Evolutionary conservation across 139 green algal species (phyloP).

Genomic region (Coelastrella sp.): DNA sequence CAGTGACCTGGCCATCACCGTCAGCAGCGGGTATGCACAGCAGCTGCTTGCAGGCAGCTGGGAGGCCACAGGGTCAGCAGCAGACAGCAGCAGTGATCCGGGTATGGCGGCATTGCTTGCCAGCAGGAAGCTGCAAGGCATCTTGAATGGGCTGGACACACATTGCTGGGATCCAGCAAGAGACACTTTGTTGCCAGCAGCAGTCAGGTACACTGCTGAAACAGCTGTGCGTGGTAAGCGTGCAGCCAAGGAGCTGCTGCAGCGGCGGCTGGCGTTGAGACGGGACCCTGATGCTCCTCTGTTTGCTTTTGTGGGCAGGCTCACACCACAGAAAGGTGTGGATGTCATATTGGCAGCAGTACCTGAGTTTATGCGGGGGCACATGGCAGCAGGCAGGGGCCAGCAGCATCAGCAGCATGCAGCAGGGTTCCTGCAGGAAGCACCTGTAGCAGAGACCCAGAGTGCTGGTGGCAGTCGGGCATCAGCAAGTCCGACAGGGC

Average conservation of each 20-base stretch:
- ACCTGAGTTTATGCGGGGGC: slow-evolving; percentile 64
- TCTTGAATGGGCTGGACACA: slow-evolving; percentile 86
- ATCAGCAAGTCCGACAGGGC: no score
- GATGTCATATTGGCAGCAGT: slow-evolving; percentile 84
- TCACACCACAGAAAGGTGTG: slow-evolving; percentile 89
- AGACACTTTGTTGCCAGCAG: slow-evolving; percentile 71
- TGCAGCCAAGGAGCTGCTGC: slow-evolving; percentile 74
- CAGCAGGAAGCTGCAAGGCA: slow-evolving; percentile 55
- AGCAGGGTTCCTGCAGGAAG: background rate
- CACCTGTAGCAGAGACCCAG: background rate
- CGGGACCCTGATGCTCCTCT: slow-evolving; percentile 64
- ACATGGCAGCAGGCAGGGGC: background rate
- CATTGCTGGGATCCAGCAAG: slow-evolving; percentile 73
- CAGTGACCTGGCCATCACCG: slow-evolving; percentile 80
- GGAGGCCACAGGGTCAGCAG: background rate
- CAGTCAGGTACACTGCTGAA: slow-evolving; percentile 59
- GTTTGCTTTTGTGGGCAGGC: slow-evolving; percentile 83
- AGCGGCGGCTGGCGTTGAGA: slow-evolving; percentile 72
- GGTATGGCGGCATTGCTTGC: slow-evolving; percentile 18
- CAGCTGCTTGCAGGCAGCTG: slow-evolving; percentile 63
- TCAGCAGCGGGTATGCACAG: slow-evolving; percentile 79
- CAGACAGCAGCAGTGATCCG: background rate
- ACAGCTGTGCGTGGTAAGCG: slow-evolving; percentile 71
- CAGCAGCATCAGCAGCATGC: background rate
- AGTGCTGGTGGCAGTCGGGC: no score